Evolutionary conservation across 192 early-diverging fungal genomes (phyloP).

Genomic region (Rhizophagus clarus): DNA sequence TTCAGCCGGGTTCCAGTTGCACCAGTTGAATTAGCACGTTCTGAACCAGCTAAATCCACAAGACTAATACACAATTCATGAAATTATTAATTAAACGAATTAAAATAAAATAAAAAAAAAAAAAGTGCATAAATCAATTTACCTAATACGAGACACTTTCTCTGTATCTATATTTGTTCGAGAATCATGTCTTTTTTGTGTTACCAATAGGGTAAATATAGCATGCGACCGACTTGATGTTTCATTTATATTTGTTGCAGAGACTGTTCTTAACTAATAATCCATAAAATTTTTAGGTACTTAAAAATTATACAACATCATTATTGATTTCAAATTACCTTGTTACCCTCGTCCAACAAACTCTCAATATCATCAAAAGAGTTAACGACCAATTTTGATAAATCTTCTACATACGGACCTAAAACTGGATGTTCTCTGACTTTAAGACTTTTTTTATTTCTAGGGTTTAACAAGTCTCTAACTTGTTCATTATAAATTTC

Average conservation of each 20-base stretch:
- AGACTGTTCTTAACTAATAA: slow-evolving; percentile 78
- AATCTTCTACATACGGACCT: slow-evolving; percentile 91
- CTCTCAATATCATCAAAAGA: slow-evolving; percentile 67
- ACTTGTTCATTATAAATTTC: slow-evolving; percentile 92
- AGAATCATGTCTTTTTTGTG: slow-evolving; percentile 59
- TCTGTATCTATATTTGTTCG: slow-evolving; percentile 63
- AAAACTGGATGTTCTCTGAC: slow-evolving; percentile 80
- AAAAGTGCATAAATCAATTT: slow-evolving; percentile 17
- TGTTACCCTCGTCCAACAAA: slow-evolving; percentile 80
- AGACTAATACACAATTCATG: slow-evolving; percentile 51
- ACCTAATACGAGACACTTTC: slow-evolving; percentile 74
- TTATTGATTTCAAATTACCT: slow-evolving; percentile 49
- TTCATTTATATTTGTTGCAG: slow-evolving; percentile 94
- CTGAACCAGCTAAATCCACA: slow-evolving; percentile 93
- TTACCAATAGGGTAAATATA: slow-evolving; percentile 77
- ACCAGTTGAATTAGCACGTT: slow-evolving; percentile 84
- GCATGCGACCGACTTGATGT: slow-evolving; percentile 87
- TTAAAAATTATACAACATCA: slow-evolving; percentile 6
- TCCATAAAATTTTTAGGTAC: not conserved
- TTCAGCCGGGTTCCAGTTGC: slow-evolving; percentile 82
- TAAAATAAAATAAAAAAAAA: not conserved
- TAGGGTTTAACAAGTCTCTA: slow-evolving; percentile 77
- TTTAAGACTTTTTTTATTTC: slow-evolving; percentile 69
- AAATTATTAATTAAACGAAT: not conserved
- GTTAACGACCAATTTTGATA: slow-evolving; percentile 82